Evolutionary conservation across 2,329 filamentous ascomycete genomes (phyloP).

Genomic region (Colletotrichum musae): DNA sequence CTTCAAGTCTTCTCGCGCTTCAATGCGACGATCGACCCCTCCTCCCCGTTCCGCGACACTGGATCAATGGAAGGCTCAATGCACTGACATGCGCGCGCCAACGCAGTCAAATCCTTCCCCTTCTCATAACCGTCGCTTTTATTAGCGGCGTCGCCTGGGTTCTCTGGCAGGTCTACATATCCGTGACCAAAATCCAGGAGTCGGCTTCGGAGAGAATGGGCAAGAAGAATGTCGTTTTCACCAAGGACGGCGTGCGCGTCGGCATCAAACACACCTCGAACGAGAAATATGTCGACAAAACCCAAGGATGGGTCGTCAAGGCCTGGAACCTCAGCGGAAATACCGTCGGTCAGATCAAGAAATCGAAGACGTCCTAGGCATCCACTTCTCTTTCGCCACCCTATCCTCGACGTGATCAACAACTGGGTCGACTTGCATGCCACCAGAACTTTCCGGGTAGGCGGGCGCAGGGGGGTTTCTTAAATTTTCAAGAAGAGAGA

Average conservation of each 20-base stretch:
- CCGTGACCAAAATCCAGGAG: slow-evolving; percentile 75
- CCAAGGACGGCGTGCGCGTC: slow-evolving; percentile 81
- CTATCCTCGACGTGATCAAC: background rate
- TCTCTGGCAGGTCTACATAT: slow-evolving; percentile 80
- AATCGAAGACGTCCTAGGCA: background rate
- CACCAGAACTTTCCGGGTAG: background rate
- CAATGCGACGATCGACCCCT: too few relatives aligned
- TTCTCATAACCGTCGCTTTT: slow-evolving; percentile 74
- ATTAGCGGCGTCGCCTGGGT: slow-evolving; percentile 73
- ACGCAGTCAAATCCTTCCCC: slow-evolving; percentile 74
- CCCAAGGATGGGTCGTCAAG: slow-evolving; percentile 78
- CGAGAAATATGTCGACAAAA: slow-evolving; percentile 81
- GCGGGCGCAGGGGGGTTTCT: too few relatives aligned
- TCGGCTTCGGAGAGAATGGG: slow-evolving; percentile 79
- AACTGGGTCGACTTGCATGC: background rate
- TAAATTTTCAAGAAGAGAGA: too few relatives aligned
- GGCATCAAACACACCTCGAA: slow-evolving; percentile 77
- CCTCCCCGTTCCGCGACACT: too few relatives aligned
- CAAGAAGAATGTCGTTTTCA: slow-evolving; percentile 82
- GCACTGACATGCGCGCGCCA: slow-evolving; percentile 8
- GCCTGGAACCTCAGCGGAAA: slow-evolving; percentile 71
- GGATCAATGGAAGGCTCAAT: background rate
- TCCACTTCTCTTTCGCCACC: background rate
- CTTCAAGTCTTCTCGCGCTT: too few relatives aligned
- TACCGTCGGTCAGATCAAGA: slow-evolving; percentile 39